phyloP scores from a whole-genome alignment of 495 filamentous ascomycete genomes.

The Penicillium canescens region DNA sequence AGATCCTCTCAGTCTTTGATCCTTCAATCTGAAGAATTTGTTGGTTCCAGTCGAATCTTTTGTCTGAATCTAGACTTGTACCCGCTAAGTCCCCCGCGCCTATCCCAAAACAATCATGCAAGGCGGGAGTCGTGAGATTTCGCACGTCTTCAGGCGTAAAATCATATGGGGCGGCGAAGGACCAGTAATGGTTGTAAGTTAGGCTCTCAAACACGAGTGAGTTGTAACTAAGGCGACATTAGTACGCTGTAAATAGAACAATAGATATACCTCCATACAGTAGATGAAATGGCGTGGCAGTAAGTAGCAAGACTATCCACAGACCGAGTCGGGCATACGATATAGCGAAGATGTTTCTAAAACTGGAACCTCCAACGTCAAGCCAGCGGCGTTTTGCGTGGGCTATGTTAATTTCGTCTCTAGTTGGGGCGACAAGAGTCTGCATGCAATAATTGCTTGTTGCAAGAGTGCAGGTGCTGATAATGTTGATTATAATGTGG shows the following conservation, averaged over 20 bases:
- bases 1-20: too few relatives aligned
- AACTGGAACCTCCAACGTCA: constrained; percentile 21
- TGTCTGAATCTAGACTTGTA: too few relatives aligned
- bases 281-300: constrained; percentile 22
- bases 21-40: too few relatives aligned
- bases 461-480: constrained; percentile 31
- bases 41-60: too few relatives aligned
- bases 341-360: constrained; percentile 15
- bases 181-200: too few relatives aligned
- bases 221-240: constrained; percentile 13
- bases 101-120: too few relatives aligned
- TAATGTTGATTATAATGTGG: constrained; percentile 34
- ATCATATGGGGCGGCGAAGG: constrained; percentile 8
- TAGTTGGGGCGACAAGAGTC: constrained; percentile 26
- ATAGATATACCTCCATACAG: too few relatives aligned
- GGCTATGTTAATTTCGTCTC: constrained; percentile 20
- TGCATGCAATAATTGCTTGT: constrained; percentile 44
- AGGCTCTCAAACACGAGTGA: constrained; percentile 13
- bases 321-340: constrained; percentile 6
- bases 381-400: constrained; percentile 23
- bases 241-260: too few relatives aligned
- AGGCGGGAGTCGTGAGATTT: constrained; percentile 4
- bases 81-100: too few relatives aligned
- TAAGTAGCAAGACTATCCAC: constrained; percentile 15
- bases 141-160: constrained; percentile 1